Evolutionary conservation across 805 yeast genomes (phyloP), one percentile per base, ranked within the genome.

Genomic region (Teunomyces tritomae): DNA sequence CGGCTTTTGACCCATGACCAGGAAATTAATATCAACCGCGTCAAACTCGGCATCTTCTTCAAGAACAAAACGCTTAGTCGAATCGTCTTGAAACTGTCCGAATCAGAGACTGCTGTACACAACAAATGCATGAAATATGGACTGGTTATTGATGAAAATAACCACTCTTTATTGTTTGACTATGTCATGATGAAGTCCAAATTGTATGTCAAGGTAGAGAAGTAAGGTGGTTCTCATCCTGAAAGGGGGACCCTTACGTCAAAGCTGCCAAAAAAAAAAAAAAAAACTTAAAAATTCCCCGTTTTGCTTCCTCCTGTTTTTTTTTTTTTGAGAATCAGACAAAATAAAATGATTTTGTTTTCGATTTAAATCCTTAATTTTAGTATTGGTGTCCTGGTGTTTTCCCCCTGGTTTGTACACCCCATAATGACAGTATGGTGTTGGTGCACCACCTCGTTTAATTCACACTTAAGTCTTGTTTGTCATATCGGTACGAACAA

Each of bases 141-240:
- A 24, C 9, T 35, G 10, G 28, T 48, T 5, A 49, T 43, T 4
- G 42, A 43, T 16, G 30, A 44, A n/a, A 45, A 41, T 17, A 49
- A 47, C 28, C 47, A 54, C 14, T 56, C 49, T 4, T 46, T 59
- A 26, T 44, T 58, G 26, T 47, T 57, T 53, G 67, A 63, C 43
- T 63, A 63, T 43, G 49, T 64, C 17, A 49, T 47, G 48, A 42
- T 49, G 24, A 58, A 57, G 49, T 52, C 51, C 28, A 58, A 53
- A 44, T 48, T 64, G 9, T 62, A 55, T 41, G 47, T 64, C 17
- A 52, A 49, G 48, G 68, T 63, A 1, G 45, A 47, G 33, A 29
- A 8, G 16, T 32, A 32, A 30, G 5, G 8, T n/a, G 17, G 17
- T 6, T 9, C 13, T 13, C 34, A 32, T 20, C 24, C 24, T 20